Evolutionary conservation across 192 early-diverging fungal species (phyloP), one percentile per base, ranked within the genome.

Genomic region (Coemansia sp.): DNA sequence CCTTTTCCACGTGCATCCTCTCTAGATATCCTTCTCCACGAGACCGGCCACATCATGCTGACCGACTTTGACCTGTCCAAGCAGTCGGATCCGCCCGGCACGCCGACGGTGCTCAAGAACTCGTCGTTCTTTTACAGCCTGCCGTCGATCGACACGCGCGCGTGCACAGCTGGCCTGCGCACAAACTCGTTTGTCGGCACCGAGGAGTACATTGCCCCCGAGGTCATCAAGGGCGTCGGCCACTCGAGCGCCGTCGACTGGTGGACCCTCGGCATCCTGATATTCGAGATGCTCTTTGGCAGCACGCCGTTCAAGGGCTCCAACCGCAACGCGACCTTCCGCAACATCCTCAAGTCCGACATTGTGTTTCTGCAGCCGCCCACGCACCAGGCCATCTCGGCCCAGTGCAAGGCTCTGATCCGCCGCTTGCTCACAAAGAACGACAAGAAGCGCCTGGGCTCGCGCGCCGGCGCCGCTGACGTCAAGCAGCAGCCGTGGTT

Each of bases 151-250:
- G 90, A 97, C 65, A 97, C 94, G 24, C 89, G 87, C 42, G 77
- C 83, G 10, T 95, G 93, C 66, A 92, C 91, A 48, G 84, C 88
- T 45, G 81, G 82, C 55, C 61, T 93, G 39, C 81, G 93, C 46
- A 97, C 96, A 4, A 97, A 99, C 72, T 93, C 91, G 44, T 99
- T 99, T 83, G 94, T 97, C 14, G 96, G 96, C 7, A 99, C 96
- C 3, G 95, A 97, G 70, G 95, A 98, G 76, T 98, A 98, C 65
- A 96, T 99, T 85, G 92, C 96, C 17, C 96, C 96, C 32, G 96
- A 99, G 68, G 93, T 99, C 15, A 97, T 99, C 77, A 90, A 87
- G 47, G 95, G 94, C 33, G 78, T 81, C 37, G 94, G 95, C 11
- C 94, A 99, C 77, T 94, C 94, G 5, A 87, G 84, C 58, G 81